phyloP scores from a whole-genome alignment of 352 stramenopile genomes.

The Globisporangium cylindrosporum region DNA sequence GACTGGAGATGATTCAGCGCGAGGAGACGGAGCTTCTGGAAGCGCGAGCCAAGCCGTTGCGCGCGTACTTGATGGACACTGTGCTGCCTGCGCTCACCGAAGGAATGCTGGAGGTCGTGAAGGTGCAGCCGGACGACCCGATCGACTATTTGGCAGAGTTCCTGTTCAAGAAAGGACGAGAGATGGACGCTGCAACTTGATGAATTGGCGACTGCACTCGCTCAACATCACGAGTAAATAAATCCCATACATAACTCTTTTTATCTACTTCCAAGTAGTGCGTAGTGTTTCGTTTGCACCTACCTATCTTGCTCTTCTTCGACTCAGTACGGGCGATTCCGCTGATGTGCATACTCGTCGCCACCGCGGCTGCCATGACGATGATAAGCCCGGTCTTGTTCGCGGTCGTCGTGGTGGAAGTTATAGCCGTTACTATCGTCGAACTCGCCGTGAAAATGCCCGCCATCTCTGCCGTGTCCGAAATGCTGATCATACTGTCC shows the following conservation, averaged over 20 bases:
- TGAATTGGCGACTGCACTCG: not conserved
- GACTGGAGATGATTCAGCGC: conserved; percentile 68
- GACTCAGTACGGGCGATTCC: conserved; percentile 9
- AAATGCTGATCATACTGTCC: not conserved
- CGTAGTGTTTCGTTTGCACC: not conserved
- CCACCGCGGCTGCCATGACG: conserved; percentile 3
- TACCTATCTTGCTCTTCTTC: not conserved
- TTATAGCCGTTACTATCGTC: conserved; percentile 1
- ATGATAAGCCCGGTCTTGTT: conserved; percentile 10
- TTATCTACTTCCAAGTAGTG: not conserved
- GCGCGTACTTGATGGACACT: conserved; percentile 82
- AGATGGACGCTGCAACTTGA: conserved; percentile 34
- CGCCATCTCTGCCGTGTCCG: not conserved
- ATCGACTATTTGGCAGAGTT: conserved; percentile 89
- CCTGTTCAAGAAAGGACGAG: conserved; percentile 75
- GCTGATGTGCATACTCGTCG: conserved; percentile 7
- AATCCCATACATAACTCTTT: conserved; percentile 9
- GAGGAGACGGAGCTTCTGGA: conserved; percentile 83
- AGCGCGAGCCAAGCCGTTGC: conserved; percentile 72
- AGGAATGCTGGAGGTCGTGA: conserved; percentile 86
- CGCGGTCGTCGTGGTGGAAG: not conserved
- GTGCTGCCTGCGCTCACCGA: conserved; percentile 82
- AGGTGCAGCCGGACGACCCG: conserved; percentile 80
- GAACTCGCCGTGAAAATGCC: conserved; percentile 5
- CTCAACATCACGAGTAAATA: not conserved